These are phyloP conservation scores for Solanum paucissectum DNA, from an alignment of 257 asterid species.

Conservation along the genomic window DNA sequence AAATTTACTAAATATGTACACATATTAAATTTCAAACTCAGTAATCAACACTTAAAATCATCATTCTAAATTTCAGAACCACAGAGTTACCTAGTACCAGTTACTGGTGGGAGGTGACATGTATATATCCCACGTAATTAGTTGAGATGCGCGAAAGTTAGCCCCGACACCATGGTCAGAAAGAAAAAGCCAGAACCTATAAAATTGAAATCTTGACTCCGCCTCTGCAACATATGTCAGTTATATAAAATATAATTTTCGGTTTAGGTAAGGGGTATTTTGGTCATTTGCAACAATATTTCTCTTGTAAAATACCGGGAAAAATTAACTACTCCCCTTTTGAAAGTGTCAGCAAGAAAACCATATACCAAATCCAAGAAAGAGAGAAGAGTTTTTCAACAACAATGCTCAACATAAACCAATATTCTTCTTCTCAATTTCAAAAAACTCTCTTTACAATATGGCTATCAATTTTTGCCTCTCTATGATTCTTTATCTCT, in stretches of 20 bases:
- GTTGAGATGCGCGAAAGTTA: too few species aligned
- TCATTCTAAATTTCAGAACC: background rate
- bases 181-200: background rate
- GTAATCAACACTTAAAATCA: background rate
- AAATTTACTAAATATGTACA: too few species aligned
- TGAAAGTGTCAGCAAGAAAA: slow-evolving; percentile 44
- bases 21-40: background rate
- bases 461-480: slow-evolving; percentile 29
- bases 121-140: too few species aligned
- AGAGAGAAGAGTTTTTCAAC: background rate
- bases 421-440: slow-evolving; percentile 1
- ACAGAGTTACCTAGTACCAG: too few species aligned
- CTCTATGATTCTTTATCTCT: slow-evolving; percentile 9
- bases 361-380: slow-evolving; percentile 21
- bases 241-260: background rate
- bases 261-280: background rate
- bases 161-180: too few species aligned
- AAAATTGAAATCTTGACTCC: background rate
- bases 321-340: slow-evolving; percentile 42
- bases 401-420: slow-evolving; percentile 30
- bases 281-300: slow-evolving; percentile 2
- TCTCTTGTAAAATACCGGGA: slow-evolving; percentile 11
- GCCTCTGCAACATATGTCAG: too few species aligned
- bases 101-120: too few species aligned
- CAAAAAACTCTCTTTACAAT: slow-evolving; percentile 7